phyloP scores from a whole-genome alignment of 257 asterid species.

The Anisodus acutangulus region DNA sequence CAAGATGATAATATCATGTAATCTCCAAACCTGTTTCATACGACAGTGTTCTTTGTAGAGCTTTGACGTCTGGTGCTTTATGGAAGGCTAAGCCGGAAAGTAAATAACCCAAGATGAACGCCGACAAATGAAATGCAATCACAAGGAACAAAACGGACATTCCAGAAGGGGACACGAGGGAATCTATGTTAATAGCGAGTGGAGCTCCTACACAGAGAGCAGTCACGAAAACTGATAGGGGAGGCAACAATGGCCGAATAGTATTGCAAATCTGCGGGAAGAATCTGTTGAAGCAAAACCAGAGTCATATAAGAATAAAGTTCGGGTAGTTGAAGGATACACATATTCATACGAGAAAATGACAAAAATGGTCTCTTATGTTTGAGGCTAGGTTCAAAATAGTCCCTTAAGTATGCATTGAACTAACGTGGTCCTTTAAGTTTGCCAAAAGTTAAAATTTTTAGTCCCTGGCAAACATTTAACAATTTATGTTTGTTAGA shows the following conservation, averaged over 20 bases:
- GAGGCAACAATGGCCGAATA: constrained; percentile 56
- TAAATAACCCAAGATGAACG: constrained; percentile 72
- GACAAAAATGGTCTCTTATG: too few species aligned
- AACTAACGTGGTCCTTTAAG: too few species aligned
- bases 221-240: constrained; percentile 60
- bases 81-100: constrained; percentile 67
- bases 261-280: constrained; percentile 67
- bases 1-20: neutral
- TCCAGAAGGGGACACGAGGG: constrained; percentile 80
- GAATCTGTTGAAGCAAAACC: constrained; percentile 57
- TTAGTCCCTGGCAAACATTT: too few species aligned
- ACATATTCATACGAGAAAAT: too few species aligned
- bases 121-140: constrained; percentile 77
- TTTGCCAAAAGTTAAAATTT: too few species aligned
- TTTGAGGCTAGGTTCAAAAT: too few species aligned
- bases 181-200: constrained; percentile 65
- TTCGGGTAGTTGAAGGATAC: neutral
- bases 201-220: constrained; percentile 79
- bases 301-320: constrained; percentile 30
- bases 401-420: too few species aligned
- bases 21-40: constrained; percentile 77
- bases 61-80: constrained; percentile 68
- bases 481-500: too few species aligned
- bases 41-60: constrained; percentile 90
- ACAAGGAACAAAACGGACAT: constrained; percentile 82